These are phyloP conservation scores for Trametes sp. DNA, from an alignment of 1,284 basidiomycete species.

Conservation along the genomic window DNA sequence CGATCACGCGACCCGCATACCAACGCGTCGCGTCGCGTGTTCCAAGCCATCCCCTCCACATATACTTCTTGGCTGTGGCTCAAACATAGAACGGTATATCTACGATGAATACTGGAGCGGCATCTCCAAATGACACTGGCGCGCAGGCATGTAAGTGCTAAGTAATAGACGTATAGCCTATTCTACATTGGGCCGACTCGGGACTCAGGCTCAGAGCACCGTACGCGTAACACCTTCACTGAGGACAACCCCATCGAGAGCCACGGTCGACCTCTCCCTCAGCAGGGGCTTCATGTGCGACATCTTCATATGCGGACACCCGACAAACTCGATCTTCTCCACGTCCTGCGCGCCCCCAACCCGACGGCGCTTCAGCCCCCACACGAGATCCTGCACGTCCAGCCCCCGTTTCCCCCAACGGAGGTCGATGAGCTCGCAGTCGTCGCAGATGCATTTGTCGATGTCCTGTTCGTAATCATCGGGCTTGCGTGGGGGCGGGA, in stretches of 20 bases:
- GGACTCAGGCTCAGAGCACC: too few species aligned
- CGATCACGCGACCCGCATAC: too few species aligned
- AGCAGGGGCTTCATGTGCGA: slow-evolving; percentile 12
- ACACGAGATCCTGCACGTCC: slow-evolving; percentile 13
- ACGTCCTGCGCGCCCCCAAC: slow-evolving; percentile 10
- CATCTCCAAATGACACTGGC: too few species aligned
- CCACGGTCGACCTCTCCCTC: background rate
- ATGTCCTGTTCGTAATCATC: background rate
- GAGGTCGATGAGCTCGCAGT: background rate
- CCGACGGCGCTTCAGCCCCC: slow-evolving; percentile 3
- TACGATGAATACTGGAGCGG: too few species aligned
- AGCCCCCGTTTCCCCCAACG: slow-evolving; percentile 5
- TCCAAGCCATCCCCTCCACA: too few species aligned
- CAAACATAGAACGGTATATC: too few species aligned
- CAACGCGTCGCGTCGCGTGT: too few species aligned
- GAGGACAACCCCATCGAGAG: background rate
- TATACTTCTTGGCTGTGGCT: too few species aligned
- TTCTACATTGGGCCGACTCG: too few species aligned
- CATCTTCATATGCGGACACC: slow-evolving; percentile 10
- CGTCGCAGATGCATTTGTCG: background rate
- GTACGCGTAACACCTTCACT: too few species aligned
- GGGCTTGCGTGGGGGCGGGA: background rate
- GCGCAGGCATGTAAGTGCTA: too few species aligned
- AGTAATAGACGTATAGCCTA: too few species aligned
- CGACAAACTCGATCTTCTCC: slow-evolving; percentile 7